These are phyloP conservation scores for Spatholobus suberectus DNA, from an alignment of 306 rosid species.

Conservation along the genomic window DNA sequence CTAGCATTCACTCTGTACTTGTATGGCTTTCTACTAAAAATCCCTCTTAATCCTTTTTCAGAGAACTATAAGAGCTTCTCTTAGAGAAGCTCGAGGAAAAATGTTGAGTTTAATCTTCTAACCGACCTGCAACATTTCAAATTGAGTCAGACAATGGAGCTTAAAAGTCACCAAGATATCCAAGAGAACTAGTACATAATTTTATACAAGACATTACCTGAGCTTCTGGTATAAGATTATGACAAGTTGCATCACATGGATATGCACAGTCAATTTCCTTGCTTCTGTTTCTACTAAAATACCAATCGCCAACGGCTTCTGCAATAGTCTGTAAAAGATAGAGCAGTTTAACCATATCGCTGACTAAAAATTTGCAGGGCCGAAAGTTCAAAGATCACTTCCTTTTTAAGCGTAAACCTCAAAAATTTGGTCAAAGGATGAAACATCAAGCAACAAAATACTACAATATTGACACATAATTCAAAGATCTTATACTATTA, in stretches of 20 bases:
- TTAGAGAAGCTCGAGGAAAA: slow-evolving; percentile 32
- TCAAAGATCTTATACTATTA: neutral
- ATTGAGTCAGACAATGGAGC: slow-evolving; percentile 34
- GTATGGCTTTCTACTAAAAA: slow-evolving; percentile 36
- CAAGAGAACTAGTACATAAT: neutral
- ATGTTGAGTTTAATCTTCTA: slow-evolving; percentile 25
- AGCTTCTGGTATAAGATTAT: slow-evolving; percentile 62
- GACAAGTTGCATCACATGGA: slow-evolving; percentile 90
- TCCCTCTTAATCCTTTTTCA: neutral
- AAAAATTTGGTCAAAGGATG: neutral
- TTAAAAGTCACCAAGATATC: neutral
- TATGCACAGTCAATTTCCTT: slow-evolving; percentile 81
- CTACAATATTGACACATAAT: neutral
- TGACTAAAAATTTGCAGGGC: neutral
- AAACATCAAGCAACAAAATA: slow-evolving; percentile 5
- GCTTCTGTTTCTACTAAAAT: slow-evolving; percentile 67
- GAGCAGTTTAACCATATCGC: slow-evolving; percentile 9
- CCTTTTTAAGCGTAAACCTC: neutral
- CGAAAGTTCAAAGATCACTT: neutral
- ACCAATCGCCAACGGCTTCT: slow-evolving; percentile 96
- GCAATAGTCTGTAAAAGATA: slow-evolving; percentile 76
- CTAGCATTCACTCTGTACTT: slow-evolving; percentile 31
- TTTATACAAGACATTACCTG: slow-evolving; percentile 43
- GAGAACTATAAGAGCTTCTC: slow-evolving; percentile 1
- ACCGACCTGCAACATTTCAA: slow-evolving; percentile 43